These are phyloP conservation scores for Diaporthe vexans DNA, from an alignment of 2,329 filamentous ascomycete species.

Conservation along the genomic window DNA sequence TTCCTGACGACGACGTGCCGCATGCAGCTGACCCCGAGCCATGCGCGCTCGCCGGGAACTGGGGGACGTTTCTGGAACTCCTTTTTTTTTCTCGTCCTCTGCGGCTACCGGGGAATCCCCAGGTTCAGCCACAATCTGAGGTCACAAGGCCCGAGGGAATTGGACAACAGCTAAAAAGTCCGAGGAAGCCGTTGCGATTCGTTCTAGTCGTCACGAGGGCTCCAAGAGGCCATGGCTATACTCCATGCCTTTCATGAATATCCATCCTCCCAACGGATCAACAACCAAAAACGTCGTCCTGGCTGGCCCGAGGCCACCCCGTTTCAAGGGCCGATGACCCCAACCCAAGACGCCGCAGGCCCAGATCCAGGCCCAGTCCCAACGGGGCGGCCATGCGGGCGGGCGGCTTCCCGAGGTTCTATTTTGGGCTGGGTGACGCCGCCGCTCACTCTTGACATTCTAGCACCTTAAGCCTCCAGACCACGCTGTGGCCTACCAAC, in stretches of 20 bases:
- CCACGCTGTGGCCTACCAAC: not conserved
- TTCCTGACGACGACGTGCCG: conserved; percentile 27
- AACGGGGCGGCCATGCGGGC: conserved; percentile 4
- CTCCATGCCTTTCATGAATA: conserved; percentile 12
- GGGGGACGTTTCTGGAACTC: conserved; percentile 13
- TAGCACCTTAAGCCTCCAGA: not conserved
- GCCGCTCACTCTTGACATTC: not conserved
- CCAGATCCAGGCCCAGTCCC: conserved; percentile 27
- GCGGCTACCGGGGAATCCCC: conserved; percentile 12
- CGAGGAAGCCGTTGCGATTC: not conserved
- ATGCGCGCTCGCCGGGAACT: conserved; percentile 1
- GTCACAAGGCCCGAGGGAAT: conserved; percentile 23
- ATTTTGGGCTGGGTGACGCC: conserved; percentile 8
- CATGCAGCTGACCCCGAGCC: conserved; percentile 22
- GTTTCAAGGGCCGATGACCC: conserved; percentile 18
- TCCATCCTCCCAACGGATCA: not conserved
- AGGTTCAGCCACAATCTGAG: conserved; percentile 22
- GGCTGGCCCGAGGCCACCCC: not conserved
- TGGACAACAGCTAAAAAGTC: conserved; percentile 6
- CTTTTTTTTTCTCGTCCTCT: not conserved
- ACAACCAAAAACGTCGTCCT: not conserved
- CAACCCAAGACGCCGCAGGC: conserved; percentile 23
- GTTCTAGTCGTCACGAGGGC: conserved; percentile 13
- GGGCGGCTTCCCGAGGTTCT: conserved; percentile 27
- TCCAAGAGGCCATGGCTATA: not conserved